Conservation (phyloP, 345 rosid species). For the Citrus inodora region DNA sequence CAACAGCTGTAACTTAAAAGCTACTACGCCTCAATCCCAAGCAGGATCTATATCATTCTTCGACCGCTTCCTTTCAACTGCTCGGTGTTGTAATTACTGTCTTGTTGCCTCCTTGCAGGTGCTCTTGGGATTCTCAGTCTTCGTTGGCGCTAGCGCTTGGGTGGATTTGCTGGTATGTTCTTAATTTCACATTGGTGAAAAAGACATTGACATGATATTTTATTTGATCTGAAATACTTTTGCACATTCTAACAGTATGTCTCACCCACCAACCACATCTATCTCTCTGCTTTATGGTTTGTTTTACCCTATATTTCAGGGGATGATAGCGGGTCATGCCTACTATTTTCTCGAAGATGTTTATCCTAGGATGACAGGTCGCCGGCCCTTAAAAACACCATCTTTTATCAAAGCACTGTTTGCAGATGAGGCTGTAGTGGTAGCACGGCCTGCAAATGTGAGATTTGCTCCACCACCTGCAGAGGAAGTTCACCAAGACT, state of each 20-base stretch:
- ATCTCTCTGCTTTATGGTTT: neutral
- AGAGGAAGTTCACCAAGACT: conserved; percentile 68
- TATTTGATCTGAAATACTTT: neutral
- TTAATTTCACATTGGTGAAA: neutral
- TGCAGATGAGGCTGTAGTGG: conserved; percentile 80
- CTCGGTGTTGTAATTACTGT: neutral
- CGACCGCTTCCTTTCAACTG: neutral
- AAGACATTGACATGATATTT: neutral
- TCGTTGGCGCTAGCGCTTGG: conserved; percentile 96
- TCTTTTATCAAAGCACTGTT: conserved; percentile 71
- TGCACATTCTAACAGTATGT: neutral
- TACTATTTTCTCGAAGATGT: conserved; percentile 96
- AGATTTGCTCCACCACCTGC: conserved; percentile 79
- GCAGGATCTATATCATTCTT: neutral
- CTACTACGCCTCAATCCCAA: too few relatives aligned
- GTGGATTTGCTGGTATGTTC: conserved; percentile 79
- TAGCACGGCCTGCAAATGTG: conserved; percentile 68
- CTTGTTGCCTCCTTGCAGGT: conserved; percentile 44
- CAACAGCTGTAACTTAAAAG: too few relatives aligned
- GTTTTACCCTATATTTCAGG: conserved; percentile 39
- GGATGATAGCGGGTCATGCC: conserved; percentile 98
- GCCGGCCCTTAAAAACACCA: conserved; percentile 80
- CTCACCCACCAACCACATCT: neutral
- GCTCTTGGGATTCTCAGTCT: conserved; percentile 91
- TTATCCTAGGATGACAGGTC: conserved; percentile 81